Evolutionary conservation across 2,329 filamentous ascomycete species (phyloP).

Genomic region (Fusarium sp.): DNA sequence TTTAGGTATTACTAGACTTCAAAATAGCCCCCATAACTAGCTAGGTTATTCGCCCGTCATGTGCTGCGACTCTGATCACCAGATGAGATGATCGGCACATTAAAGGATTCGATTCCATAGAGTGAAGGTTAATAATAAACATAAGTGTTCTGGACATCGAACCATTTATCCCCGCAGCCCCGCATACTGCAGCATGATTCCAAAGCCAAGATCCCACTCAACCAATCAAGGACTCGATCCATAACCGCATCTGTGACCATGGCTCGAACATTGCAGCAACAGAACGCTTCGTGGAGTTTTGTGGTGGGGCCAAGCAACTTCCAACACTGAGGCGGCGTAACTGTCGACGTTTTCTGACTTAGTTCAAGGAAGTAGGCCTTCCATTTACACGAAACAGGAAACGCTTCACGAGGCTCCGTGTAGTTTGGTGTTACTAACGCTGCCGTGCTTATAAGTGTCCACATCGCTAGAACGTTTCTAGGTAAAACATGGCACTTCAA

Average conservation of each 20-base stretch:
- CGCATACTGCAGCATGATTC: constrained; percentile 42
- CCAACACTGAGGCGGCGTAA: background rate
- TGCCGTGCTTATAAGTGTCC: constrained; percentile 15
- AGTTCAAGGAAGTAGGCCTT: background rate
- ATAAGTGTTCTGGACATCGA: background rate
- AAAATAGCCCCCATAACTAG: too few species aligned
- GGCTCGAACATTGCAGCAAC: constrained; percentile 10
- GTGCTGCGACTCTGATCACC: too few species aligned
- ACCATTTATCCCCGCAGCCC: constrained; percentile 38
- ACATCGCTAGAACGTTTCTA: constrained; percentile 22
- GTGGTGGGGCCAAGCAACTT: background rate
- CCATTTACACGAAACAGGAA: background rate
- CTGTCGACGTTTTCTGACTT: background rate
- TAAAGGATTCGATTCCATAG: background rate
- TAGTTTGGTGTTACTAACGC: constrained; percentile 15
- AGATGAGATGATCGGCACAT: too few species aligned
- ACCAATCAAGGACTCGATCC: constrained; percentile 26
- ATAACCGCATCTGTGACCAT: constrained; percentile 18
- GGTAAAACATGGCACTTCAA: constrained; percentile 22
- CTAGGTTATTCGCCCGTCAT: too few species aligned
- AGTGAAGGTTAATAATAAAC: background rate
- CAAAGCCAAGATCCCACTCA: constrained; percentile 33
- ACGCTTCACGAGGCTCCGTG: background rate
- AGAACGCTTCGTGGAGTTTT: background rate
- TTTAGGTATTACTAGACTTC: too few species aligned